A percentile compares a stretch with the other conserved stretches of the same genome.
These are phyloP conservation scores for Penstemon davidsonii DNA, from an alignment of 257 asterid genomes.

Conservation along the genomic window DNA sequence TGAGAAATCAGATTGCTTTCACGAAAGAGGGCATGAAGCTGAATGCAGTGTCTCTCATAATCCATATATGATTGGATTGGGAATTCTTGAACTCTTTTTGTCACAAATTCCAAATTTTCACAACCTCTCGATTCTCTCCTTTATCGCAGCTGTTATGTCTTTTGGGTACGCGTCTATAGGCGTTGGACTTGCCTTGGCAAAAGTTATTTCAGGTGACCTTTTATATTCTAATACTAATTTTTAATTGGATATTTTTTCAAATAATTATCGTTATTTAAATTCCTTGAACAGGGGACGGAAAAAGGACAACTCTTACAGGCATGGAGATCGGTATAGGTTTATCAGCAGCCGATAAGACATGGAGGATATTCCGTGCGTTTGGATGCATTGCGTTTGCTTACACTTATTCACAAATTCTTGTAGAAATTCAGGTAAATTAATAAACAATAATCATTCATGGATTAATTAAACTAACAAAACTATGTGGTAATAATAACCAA, in stretches of 20 bases:
- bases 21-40: constrained; percentile 45
- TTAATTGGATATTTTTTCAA: neutral
- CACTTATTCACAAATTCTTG: constrained; percentile 59
- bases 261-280: no score
- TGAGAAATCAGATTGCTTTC: constrained; percentile 61
- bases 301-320: constrained; percentile 52
- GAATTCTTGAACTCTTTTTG: constrained; percentile 53
- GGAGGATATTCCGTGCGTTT: constrained; percentile 66
- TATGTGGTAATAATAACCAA: neutral
- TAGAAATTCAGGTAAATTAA: constrained; percentile 61
- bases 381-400: constrained; percentile 76
- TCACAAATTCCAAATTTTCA: constrained; percentile 73
- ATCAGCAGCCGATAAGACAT: constrained; percentile 59
- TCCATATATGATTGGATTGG: constrained; percentile 62
- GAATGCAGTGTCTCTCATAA: constrained; percentile 43
- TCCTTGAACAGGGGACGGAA: constrained; percentile 40
- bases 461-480: neutral
- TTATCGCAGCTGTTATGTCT: constrained; percentile 70
- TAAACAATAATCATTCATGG: neutral
- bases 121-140: constrained; percentile 52
- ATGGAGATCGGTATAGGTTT: constrained; percentile 41
- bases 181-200: constrained; percentile 58
- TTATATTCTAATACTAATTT: neutral
- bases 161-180: constrained; percentile 67
- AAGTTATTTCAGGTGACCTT: constrained; percentile 48